A percentile compares a stretch with the other conserved stretches of the same genome.
phyloP scores from a whole-genome alignment of 2,329 filamentous ascomycete species.

The Colletotrichum sublineola region DNA sequence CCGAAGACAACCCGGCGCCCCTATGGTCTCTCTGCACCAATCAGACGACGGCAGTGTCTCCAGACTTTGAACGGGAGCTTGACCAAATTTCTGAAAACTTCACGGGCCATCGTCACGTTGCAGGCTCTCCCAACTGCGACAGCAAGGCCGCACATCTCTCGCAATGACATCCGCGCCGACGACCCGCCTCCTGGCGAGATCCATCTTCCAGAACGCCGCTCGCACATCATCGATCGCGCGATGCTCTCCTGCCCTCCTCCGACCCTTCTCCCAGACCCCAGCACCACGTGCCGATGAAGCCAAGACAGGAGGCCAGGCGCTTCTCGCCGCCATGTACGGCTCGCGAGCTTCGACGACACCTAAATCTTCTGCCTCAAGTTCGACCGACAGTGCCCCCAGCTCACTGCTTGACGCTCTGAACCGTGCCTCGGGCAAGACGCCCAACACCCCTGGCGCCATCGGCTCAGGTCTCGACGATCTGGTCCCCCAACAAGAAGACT shows the following conservation, averaged over 20 bases:
- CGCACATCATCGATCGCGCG: slow-evolving; percentile 41
- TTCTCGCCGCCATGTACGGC: slow-evolving; percentile 44
- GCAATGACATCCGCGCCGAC: slow-evolving; percentile 60
- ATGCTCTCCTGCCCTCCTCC: slow-evolving; percentile 45
- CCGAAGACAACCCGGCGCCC: slow-evolving; percentile 35
- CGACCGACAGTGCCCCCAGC: slow-evolving; percentile 51
- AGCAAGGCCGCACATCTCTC: slow-evolving; percentile 48
- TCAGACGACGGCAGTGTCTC: slow-evolving; percentile 19
- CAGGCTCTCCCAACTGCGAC: slow-evolving; percentile 22
- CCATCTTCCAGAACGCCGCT: slow-evolving; percentile 50
- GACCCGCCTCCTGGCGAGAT: slow-evolving; percentile 59
- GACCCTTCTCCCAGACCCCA: slow-evolving; percentile 57
- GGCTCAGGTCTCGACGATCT: slow-evolving; percentile 43
- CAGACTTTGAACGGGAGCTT: slow-evolving; percentile 29
- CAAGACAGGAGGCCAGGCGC: slow-evolving; percentile 36
- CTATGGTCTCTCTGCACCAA: not conserved
- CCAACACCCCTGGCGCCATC: not conserved
- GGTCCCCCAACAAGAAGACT: slow-evolving; percentile 51
- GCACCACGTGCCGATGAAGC: slow-evolving; percentile 45
- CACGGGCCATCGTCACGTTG: slow-evolving; percentile 27
- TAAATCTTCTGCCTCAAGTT: no score
- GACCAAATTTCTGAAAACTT: slow-evolving; percentile 38
- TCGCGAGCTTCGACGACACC: not conserved
- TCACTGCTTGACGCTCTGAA: slow-evolving; percentile 56
- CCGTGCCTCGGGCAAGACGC: slow-evolving; percentile 46